A percentile compares a stretch with the other conserved stretches of the same genome.
phyloP scores from a whole-genome alignment of 352 stramenopile species.

The Thraustochytrium striatum region DNA sequence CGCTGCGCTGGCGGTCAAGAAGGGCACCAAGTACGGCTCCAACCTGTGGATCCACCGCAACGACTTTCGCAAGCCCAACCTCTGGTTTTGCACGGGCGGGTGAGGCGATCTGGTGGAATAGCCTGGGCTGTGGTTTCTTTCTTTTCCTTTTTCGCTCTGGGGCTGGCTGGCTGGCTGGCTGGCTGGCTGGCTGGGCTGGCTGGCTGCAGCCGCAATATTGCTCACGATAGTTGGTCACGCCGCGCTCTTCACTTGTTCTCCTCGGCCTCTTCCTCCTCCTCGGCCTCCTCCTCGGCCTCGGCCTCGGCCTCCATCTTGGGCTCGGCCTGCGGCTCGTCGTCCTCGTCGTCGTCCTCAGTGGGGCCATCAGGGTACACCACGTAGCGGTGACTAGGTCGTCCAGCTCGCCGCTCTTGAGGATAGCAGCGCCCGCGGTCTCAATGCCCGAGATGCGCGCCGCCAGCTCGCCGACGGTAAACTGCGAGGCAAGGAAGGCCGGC shows the following conservation, averaged over 20 bases:
- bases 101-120: too few relatives aligned
- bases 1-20: conserved; percentile 62
- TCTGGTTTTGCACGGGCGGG: conserved; percentile 52
- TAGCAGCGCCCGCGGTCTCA: not conserved
- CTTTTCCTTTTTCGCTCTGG: too few relatives aligned
- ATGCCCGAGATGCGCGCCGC: not conserved
- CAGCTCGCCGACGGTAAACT: not conserved
- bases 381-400: conserved; percentile 26
- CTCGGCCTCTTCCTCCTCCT: not conserved
- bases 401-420: not conserved
- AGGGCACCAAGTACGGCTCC: conserved; percentile 64
- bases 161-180: too few relatives aligned
- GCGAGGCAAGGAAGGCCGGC: not conserved
- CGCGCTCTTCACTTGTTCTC: too few relatives aligned
- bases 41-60: conserved; percentile 70
- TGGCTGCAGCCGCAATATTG: too few relatives aligned
- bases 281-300: conserved; percentile 1
- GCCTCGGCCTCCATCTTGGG: not conserved
- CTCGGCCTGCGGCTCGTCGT: conserved; percentile 21
- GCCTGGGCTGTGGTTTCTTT: too few relatives aligned
- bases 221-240: too few relatives aligned
- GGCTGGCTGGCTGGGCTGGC: too few relatives aligned
- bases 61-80: conserved; percentile 56
- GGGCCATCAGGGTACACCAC: not conserved
- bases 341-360: not conserved